Evolutionary conservation across 1,139 yeast genomes (phyloP).

Genomic region (Suhomyces terraborum): DNA sequence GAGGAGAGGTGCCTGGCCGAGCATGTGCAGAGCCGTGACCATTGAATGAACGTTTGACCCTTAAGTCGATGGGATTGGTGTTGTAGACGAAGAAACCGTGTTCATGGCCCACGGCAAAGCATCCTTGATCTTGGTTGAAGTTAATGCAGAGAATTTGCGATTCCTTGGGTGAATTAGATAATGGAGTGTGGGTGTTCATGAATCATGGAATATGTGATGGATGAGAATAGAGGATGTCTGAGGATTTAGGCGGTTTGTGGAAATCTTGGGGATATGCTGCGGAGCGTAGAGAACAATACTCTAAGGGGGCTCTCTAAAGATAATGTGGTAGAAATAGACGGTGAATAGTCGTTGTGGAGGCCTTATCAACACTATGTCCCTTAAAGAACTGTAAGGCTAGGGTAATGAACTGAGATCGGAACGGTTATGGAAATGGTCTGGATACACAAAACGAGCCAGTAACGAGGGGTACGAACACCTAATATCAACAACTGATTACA

Average conservation of each 20-base stretch:
- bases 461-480: too few relatives aligned
- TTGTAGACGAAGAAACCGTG: slow-evolving; percentile 85
- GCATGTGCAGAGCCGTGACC: slow-evolving; percentile 7
- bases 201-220: slow-evolving; percentile 7
- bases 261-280: neutral
- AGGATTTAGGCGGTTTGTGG: neutral
- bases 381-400: too few relatives aligned
- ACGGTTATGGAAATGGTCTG: too few relatives aligned
- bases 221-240: neutral
- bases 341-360: too few relatives aligned
- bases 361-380: too few relatives aligned
- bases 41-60: slow-evolving; percentile 65
- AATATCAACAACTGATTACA: too few relatives aligned
- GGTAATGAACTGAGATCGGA: too few relatives aligned
- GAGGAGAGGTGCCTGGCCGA: slow-evolving; percentile 7
- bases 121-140: slow-evolving; percentile 88
- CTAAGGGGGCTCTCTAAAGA: too few relatives aligned
- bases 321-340: too few relatives aligned
- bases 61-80: slow-evolving; percentile 80
- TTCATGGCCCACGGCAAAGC: slow-evolving; percentile 84
- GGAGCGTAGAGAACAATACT: too few relatives aligned
- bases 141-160: slow-evolving; percentile 57
- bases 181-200: slow-evolving; percentile 45
- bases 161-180: slow-evolving; percentile 26
- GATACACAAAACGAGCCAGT: too few relatives aligned